Conservation (phyloP, 1,284 basidiomycete genomes). For the Cryptococcus neoformans region DNA sequence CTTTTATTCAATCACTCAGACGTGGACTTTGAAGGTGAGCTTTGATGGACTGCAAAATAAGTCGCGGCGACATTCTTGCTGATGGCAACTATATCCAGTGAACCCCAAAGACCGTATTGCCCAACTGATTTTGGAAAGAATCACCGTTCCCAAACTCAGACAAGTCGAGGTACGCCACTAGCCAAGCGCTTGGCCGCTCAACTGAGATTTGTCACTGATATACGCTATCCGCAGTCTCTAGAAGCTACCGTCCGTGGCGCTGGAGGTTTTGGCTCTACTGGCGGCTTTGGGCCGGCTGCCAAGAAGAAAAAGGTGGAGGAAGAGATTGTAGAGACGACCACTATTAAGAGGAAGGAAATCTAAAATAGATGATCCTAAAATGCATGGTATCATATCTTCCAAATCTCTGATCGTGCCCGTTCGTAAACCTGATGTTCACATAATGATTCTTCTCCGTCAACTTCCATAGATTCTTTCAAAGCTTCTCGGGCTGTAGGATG, state of each 20-base stretch:
- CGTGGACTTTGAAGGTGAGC: constrained; percentile 73
- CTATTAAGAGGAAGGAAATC: not conserved
- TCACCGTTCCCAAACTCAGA: constrained; percentile 76
- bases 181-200: not conserved
- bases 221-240: constrained; percentile 58
- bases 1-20: constrained; percentile 91
- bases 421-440: constrained; percentile 43
- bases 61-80: not conserved
- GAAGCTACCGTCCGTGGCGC: constrained; percentile 78
- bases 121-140: constrained; percentile 89
- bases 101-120: constrained; percentile 89
- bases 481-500: constrained; percentile 33
- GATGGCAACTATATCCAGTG: constrained; percentile 55
- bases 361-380: not conserved
- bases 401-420: constrained; percentile 47
- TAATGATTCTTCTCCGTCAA: constrained; percentile 21
- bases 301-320: constrained; percentile 27
- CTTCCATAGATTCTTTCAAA: constrained; percentile 16
- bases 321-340: not conserved
- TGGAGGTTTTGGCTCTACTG: constrained; percentile 94
- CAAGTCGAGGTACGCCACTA: constrained; percentile 69
- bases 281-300: constrained; percentile 51
- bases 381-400: constrained; percentile 31
- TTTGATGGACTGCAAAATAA: constrained; percentile 25
- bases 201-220: not conserved